Evolutionary conservation across 2,329 filamentous ascomycete genomes (phyloP), one percentile per base, ranked within the genome.

Genomic region (Pseudogymnoascus sp.): DNA sequence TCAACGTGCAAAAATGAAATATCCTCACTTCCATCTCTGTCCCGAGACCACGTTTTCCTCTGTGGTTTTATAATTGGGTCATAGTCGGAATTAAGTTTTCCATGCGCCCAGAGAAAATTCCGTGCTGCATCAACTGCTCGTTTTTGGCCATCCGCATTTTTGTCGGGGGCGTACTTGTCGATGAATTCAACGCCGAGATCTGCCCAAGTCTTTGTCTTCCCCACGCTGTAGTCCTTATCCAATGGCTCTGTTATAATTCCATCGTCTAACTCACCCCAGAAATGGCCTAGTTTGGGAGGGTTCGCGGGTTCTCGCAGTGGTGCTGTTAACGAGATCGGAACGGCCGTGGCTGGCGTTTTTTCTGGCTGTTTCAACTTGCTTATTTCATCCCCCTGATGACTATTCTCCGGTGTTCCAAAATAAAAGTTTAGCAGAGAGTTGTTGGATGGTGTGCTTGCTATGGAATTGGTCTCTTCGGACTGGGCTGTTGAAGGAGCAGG

Each of bases 21-120:
- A 54, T 54, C 47, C 28, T 54, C 47, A 18, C 47, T 54, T 33
- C 47, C 47, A 14, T 54, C 47, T 35, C 28, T 54, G 33, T 35
- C 47, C 28, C 28, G 28, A 35, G 47, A 54, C 47, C 47, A 54
- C 12, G 28, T 35, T 54, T 54, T 35, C 4, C n/a, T 54, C 16
- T 54, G 47, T 54, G 47, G 47, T 16, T 5, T 54, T 6, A 9
- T 33, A 11, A 8, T n/a, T 54, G 28, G n/a, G 28, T 54, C 47
- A 28, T 35, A 54, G 33, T 54, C 28, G 9, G 47, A 33, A 20
- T 11, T 54, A 33, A 54, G 6, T 20, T 54, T 54, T 71, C 25
- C 64, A 63, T 57, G 59, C 66, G 11, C 7, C 7, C 4, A 60
- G 35, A 47, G 59, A 57, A 37, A 54, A 60, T 39, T 61, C 54